phyloP scores from a whole-genome alignment of 2,329 filamentous ascomycete species.

The Gaeumannomyces sp. region DNA sequence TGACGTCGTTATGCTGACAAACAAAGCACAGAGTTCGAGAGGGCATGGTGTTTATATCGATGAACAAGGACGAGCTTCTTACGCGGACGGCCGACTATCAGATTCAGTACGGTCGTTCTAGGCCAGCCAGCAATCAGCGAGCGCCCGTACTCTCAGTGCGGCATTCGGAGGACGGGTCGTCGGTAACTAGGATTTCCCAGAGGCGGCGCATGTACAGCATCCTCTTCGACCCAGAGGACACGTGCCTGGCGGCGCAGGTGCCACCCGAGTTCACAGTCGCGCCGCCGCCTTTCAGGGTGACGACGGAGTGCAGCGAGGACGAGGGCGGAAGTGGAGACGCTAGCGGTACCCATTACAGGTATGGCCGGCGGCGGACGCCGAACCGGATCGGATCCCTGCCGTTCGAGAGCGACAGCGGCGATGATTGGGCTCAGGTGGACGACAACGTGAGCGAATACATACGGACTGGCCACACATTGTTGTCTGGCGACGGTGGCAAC shows the following conservation, averaged over 20 bases:
- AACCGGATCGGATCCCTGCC: constrained; percentile 49
- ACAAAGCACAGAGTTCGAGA: constrained; percentile 63
- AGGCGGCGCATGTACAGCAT: constrained; percentile 40
- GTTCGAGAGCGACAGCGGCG: constrained; percentile 44
- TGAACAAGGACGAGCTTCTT: constrained; percentile 73
- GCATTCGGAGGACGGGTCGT: constrained; percentile 46
- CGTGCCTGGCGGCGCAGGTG: constrained; percentile 45
- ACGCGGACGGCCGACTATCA: constrained; percentile 68
- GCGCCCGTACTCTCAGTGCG: constrained; percentile 43
- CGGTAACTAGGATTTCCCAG: constrained; percentile 34
- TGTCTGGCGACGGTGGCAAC: constrained; percentile 11
- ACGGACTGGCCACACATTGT: neutral
- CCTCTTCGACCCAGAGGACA: constrained; percentile 36
- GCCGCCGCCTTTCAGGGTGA: constrained; percentile 46
- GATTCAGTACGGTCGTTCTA: constrained; percentile 51
- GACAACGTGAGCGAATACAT: constrained; percentile 19
- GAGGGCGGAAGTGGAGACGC: constrained; percentile 31
- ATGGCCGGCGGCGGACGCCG: constrained; percentile 32
- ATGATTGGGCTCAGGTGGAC: constrained; percentile 24
- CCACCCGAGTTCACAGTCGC: constrained; percentile 47
- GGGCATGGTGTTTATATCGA: constrained; percentile 86
- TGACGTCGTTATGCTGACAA: constrained; percentile 24
- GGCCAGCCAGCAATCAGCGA: constrained; percentile 19
- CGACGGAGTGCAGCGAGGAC: constrained; percentile 55
- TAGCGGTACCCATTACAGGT: neutral